Conservation (phyloP, 768 basidiomycete genomes). For the Naganishia antarctica region DNA sequence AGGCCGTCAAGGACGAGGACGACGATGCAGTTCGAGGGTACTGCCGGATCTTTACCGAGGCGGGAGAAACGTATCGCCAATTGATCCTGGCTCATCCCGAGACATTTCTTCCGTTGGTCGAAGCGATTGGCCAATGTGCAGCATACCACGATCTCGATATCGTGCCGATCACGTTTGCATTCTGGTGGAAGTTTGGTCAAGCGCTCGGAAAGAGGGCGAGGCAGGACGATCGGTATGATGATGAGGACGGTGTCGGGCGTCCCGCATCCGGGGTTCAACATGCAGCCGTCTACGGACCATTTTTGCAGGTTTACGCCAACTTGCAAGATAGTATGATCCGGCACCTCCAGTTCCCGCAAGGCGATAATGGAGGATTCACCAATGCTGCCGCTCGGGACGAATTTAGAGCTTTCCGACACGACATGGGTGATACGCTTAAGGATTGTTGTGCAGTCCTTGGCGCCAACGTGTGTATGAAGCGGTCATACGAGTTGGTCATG, state of each 20-base stretch:
- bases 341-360: slow-evolving; percentile 85
- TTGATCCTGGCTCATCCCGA: slow-evolving; percentile 83
- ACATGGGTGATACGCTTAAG: slow-evolving; percentile 98
- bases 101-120: slow-evolving; percentile 89
- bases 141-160: slow-evolving; percentile 91
- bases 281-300: slow-evolving; percentile 50
- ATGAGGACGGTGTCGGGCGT: not conserved
- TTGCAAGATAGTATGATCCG: slow-evolving; percentile 80
- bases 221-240: slow-evolving; percentile 51
- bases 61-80: slow-evolving; percentile 89
- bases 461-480: slow-evolving; percentile 72
- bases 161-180: slow-evolving; percentile 93
- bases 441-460: slow-evolving; percentile 95
- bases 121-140: slow-evolving; percentile 88
- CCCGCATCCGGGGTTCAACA: slow-evolving; percentile 49
- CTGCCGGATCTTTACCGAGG: slow-evolving; percentile 90
- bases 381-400: slow-evolving; percentile 82
- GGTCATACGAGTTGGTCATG: slow-evolving; percentile 75
- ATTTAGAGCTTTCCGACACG: slow-evolving; percentile 90
- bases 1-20: slow-evolving; percentile 61
- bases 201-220: slow-evolving; percentile 71
- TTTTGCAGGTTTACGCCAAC: slow-evolving; percentile 73
- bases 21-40: slow-evolving; percentile 82
- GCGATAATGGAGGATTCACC: slow-evolving; percentile 53
- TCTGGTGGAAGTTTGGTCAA: slow-evolving; percentile 97